phyloP scores from a whole-genome alignment of 371 early-diverging fungal genomes.

The Edhazardia aedis region DNA sequence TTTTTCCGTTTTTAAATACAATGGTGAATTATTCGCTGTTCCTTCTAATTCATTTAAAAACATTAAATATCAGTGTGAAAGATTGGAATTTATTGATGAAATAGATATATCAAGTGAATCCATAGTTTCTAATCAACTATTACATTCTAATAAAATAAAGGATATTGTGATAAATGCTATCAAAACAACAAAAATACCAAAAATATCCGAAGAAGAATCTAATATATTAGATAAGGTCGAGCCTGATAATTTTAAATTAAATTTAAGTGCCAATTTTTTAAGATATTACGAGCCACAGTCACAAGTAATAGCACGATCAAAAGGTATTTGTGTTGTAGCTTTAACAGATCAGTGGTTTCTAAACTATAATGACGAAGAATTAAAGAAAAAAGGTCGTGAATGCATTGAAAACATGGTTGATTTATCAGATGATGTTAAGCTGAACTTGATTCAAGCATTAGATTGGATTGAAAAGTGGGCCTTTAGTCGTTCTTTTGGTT shows the following conservation, averaged over 20 bases:
- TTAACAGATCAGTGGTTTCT: conserved; percentile 96
- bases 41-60: neutral
- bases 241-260: too few species aligned
- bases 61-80: neutral
- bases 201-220: neutral
- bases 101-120: too few species aligned
- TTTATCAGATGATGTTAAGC: conserved; percentile 59
- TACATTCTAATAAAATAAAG: too few species aligned
- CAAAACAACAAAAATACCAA: neutral
- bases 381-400: conserved; percentile 55
- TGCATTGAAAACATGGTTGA: conserved; percentile 61
- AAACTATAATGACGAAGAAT: conserved; percentile 76
- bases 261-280: conserved; percentile 3
- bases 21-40: too few species aligned
- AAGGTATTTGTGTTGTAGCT: conserved; percentile 89
- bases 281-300: conserved; percentile 69
- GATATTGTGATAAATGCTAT: neutral
- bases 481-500: conserved; percentile 79
- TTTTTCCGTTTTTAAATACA: neutral
- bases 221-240: too few species aligned
- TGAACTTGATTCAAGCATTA: conserved; percentile 63
- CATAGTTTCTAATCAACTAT: too few species aligned
- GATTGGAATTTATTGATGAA: too few species aligned
- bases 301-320: conserved; percentile 74
- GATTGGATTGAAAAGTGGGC: conserved; percentile 97